Percentiles rank a stretch among this genome's conserved stretches.
Evolutionary conservation across 1,284 basidiomycete genomes (phyloP).

Genomic region (Cryptococcus sp.): DNA sequence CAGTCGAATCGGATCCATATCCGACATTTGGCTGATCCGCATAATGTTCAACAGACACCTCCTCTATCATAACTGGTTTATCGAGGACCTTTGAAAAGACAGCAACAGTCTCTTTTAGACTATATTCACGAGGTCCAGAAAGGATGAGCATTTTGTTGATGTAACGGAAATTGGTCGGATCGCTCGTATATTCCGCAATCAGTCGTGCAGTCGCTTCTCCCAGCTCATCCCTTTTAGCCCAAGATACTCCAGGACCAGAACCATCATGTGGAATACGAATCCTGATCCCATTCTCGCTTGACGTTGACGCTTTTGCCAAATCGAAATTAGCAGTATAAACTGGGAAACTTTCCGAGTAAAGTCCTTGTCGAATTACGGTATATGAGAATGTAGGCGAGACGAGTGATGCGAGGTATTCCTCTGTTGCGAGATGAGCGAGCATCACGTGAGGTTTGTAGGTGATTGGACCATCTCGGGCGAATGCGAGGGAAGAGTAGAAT

Average conservation of each 20-base stretch:
- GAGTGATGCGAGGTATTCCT: background rate
- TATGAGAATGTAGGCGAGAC: background rate
- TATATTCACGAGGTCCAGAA: background rate
- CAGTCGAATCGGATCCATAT: background rate
- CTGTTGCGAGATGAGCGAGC: background rate
- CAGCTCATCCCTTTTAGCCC: background rate
- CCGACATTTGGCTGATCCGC: background rate
- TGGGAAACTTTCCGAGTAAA: background rate
- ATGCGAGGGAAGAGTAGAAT: background rate
- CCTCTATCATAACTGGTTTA: background rate
- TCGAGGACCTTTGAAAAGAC: background rate
- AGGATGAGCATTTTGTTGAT: background rate
- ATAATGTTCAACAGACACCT: background rate
- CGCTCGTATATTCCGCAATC: background rate
- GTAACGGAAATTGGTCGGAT: background rate
- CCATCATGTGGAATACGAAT: background rate
- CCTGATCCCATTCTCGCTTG: background rate
- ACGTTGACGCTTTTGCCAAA: background rate
- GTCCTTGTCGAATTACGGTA: background rate
- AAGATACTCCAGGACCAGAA: background rate
- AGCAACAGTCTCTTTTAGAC: background rate
- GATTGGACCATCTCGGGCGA: background rate
- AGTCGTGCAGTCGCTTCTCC: background rate
- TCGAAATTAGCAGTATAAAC: background rate
- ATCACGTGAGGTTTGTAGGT: background rate